A percentile compares a stretch with the other conserved stretches of the same genome.
Evolutionary conservation across 2,329 filamentous ascomycete species (phyloP).

Genomic region (Ascochyta clinopodiicola): DNA sequence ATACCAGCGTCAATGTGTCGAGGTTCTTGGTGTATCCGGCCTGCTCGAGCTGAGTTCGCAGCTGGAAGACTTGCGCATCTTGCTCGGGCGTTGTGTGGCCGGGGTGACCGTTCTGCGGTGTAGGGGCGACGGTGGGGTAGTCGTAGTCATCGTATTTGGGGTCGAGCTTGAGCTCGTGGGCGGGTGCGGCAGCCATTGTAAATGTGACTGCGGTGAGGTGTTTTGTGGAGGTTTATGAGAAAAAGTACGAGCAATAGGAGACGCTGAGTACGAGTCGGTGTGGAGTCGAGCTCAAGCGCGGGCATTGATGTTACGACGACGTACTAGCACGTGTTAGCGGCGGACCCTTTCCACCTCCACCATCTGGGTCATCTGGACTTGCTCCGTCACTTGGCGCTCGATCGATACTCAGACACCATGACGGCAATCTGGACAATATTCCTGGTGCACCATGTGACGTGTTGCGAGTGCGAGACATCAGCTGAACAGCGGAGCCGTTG

Average conservation of each 20-base stretch:
- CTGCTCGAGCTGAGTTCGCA: constrained; percentile 83
- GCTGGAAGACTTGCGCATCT: constrained; percentile 86
- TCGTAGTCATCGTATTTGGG: constrained; percentile 97
- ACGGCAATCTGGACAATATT: constrained; percentile 14
- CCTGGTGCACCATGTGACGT: not conserved
- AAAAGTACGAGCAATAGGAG: constrained; percentile 19
- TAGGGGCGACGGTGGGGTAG: constrained; percentile 80
- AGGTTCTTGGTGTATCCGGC: constrained; percentile 82
- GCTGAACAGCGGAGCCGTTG: constrained; percentile 25
- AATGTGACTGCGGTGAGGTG: constrained; percentile 8
- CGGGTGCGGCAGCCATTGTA: constrained; percentile 42
- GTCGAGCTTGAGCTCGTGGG: constrained; percentile 63
- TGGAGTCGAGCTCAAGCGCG: constrained; percentile 25
- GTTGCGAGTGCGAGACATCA: not conserved
- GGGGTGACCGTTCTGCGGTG: constrained; percentile 76
- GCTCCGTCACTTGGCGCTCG: constrained; percentile 14
- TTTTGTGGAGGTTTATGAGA: constrained; percentile 6
- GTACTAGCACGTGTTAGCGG: constrained; percentile 37
- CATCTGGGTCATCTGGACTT: constrained; percentile 14
- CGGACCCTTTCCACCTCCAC: constrained; percentile 11
- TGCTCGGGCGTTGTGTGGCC: constrained; percentile 86
- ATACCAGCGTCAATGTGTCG: constrained; percentile 89
- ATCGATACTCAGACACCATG: constrained; percentile 16
- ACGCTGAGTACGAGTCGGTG: constrained; percentile 17
- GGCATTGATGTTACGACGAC: constrained; percentile 38